These are phyloP conservation scores for Ogataea henricii DNA, from an alignment of 805 yeast species.

Conservation along the genomic window DNA sequence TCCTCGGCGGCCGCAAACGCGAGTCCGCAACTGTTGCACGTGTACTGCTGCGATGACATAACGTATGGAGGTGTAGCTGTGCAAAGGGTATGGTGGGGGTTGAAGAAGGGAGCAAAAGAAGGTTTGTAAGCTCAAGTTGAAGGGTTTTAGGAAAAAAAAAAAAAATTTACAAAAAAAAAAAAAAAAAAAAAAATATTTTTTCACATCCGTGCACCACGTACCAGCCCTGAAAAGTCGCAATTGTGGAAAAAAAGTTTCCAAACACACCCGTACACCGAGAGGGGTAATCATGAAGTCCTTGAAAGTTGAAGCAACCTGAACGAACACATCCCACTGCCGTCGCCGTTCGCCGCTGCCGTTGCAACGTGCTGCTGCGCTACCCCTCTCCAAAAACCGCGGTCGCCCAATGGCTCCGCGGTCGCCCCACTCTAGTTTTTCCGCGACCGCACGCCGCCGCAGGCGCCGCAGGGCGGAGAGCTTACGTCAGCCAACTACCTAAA, in stretches of 20 bases:
- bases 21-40: conserved; percentile 89
- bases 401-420: neutral
- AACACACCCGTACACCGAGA: conserved; percentile 6
- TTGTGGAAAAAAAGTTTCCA: neutral
- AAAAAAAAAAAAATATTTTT: neutral
- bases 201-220: conserved; percentile 3
- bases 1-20: conserved; percentile 79
- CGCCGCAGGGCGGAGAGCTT: neutral
- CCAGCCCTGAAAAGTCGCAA: neutral
- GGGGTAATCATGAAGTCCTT: neutral
- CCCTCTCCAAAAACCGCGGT: neutral
- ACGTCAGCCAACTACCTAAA: neutral
- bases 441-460: neutral
- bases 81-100: neutral
- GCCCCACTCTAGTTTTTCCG: neutral
- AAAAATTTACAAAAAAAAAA: neutral
- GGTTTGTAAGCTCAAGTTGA: neutral
- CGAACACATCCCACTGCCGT: too few species aligned
- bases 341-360: too few species aligned
- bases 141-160: neutral
- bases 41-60: conserved; percentile 31
- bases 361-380: too few species aligned
- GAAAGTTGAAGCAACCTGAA: neutral
- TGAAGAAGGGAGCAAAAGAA: neutral
- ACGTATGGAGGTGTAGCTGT: neutral